phyloP scores from a whole-genome alignment of 2,329 filamentous ascomycete species.

The Epichloe amarillans region DNA sequence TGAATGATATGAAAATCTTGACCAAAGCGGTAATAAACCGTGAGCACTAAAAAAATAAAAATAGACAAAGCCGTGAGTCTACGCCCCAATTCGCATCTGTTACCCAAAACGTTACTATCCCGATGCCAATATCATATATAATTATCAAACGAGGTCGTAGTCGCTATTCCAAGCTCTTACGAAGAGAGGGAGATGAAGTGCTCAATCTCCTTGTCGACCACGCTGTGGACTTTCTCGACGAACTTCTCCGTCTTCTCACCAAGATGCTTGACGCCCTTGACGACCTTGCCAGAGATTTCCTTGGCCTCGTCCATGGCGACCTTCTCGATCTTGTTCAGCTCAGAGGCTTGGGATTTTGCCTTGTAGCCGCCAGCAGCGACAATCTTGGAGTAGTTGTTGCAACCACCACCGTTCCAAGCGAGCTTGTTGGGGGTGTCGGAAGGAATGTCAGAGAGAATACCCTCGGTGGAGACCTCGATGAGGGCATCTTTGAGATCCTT shows the following conservation, averaged over 20 bases:
- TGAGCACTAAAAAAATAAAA: slow-evolving; percentile 3
- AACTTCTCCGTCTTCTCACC: slow-evolving; percentile 46
- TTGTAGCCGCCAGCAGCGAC: slow-evolving; percentile 61
- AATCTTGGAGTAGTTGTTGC: slow-evolving; percentile 79
- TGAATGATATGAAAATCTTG: background rate
- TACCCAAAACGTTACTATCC: slow-evolving; percentile 13
- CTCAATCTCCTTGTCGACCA: slow-evolving; percentile 48
- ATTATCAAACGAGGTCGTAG: background rate
- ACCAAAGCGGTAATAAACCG: slow-evolving; percentile 2
- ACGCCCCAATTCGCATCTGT: slow-evolving; percentile 9
- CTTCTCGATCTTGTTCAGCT: slow-evolving; percentile 47
- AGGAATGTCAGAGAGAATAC: slow-evolving; percentile 69
- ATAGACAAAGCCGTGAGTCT: slow-evolving; percentile 7
- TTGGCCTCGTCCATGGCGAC: slow-evolving; percentile 49
- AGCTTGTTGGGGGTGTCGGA: slow-evolving; percentile 84
- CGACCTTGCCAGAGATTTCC: slow-evolving; percentile 40
- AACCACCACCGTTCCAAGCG: slow-evolving; percentile 97
- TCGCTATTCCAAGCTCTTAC: slow-evolving; percentile 14
- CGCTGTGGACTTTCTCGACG: slow-evolving; percentile 47
- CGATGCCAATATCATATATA: background rate
- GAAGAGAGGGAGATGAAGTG: slow-evolving; percentile 38
- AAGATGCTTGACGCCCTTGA: slow-evolving; percentile 38
- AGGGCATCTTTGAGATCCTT: slow-evolving; percentile 87
- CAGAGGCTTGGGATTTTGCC: slow-evolving; percentile 28
- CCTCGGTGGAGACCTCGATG: slow-evolving; percentile 68